Base-by-base conservation (phyloP, 2,329 filamentous ascomycete genomes). In the Aspergillus luchuensis region DNA sequence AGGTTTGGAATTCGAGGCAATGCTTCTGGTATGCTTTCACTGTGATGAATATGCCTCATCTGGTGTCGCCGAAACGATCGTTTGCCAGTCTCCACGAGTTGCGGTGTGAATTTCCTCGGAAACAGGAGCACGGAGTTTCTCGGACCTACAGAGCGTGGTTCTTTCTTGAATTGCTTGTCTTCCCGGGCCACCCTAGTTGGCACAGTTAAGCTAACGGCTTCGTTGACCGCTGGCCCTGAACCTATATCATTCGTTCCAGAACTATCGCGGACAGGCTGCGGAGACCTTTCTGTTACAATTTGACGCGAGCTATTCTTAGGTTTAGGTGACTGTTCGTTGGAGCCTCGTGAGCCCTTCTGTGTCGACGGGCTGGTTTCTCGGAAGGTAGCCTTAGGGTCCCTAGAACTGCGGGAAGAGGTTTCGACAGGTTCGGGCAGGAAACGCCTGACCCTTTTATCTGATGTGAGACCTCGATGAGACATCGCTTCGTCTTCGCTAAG, bases 381-480 rank as follows among this genome's bases (percentile, higher is more conserved):
- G 5, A 52, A 19, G 21, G 28, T 39, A 15, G 55, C 8, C 48
- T 47, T 58, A 23, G 55, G 33, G 60, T 73, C 71, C 61, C 72
- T 73, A 39, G 69, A 79, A 57, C 74, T 80, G 60, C 76, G 73
- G n/a, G 74, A 72, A 10, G 70, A 74, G 11, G 76, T 80, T 66
- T 82, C 80, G 43, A 79, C 71, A 5, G 79, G 80, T 60, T 82
- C 75, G 30, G 75, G 71, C 39, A 78, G 66, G 60, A 76, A 76
- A 59, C 73, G 74, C 50, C 73, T 71, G 13, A 60, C 59, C 23
- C 45, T 58, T 47, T 25, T 63, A 8, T 39, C 36, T 25, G 57
- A 45, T 39, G 30, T 19, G 11, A 57, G 53, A 23, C 23, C 33
- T n/a, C 54, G 36, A 21, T 58, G 50, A 43, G 58, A 59, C 58